These are phyloP conservation scores for Globisporangium echinulatum DNA, from an alignment of 352 stramenopile species.

Conservation along the genomic window DNA sequence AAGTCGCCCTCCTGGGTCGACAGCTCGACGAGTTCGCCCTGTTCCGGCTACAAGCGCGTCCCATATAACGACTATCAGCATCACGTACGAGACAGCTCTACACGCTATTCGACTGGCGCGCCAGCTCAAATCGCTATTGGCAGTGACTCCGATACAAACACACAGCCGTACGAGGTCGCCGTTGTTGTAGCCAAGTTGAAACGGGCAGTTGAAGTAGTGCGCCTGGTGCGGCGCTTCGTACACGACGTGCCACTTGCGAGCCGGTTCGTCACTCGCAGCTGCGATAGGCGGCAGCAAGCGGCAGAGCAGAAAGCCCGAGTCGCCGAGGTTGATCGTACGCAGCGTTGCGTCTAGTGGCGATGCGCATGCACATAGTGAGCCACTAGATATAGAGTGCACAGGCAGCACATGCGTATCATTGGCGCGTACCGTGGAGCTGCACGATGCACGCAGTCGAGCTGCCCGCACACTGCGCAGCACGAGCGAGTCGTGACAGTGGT, in stretches of 20 bases:
- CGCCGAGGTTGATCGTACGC: conserved; percentile 89
- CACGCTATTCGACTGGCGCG: too few relatives aligned
- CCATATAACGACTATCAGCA: conserved; percentile 5
- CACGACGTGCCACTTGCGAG: conserved; percentile 68
- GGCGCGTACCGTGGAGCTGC: conserved; percentile 51
- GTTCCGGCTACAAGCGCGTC: conserved; percentile 53
- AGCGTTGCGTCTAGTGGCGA: conserved; percentile 37
- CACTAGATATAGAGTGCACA: too few relatives aligned
- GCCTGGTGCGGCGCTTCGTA: conserved; percentile 89
- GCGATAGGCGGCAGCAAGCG: conserved; percentile 24
- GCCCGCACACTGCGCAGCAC: conserved; percentile 39
- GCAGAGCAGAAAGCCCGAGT: conserved; percentile 92
- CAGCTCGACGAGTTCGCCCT: conserved; percentile 86
- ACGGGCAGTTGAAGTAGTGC: conserved; percentile 97
- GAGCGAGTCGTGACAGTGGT: background rate
- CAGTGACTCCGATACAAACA: background rate
- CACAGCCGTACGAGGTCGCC: conserved; percentile 70
- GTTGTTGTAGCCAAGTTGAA: conserved; percentile 88
- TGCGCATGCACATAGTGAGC: too few relatives aligned
- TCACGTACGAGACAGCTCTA: background rate
- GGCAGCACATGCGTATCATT: too few relatives aligned
- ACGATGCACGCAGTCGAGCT: conserved; percentile 85
- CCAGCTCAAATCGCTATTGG: too few relatives aligned
- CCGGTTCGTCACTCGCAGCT: too few relatives aligned
- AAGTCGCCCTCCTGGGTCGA: conserved; percentile 85